Conservation (phyloP, 306 rosid species). For the Begonia peltatifolia region DNA sequence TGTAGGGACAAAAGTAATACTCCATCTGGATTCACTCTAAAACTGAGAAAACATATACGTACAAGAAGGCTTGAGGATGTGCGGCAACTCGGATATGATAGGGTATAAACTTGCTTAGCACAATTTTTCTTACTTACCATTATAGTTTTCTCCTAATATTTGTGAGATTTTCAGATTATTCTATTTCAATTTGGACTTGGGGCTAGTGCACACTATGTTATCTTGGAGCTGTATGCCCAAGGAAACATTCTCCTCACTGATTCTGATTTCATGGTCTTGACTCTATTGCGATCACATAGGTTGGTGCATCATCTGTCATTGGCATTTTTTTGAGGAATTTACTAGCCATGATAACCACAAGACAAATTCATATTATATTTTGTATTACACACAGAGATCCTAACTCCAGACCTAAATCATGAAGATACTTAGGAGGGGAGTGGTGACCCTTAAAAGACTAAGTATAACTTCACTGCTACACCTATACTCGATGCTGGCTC, state of each 20-base stretch:
- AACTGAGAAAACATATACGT: slow-evolving; percentile 84
- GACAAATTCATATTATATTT: no score
- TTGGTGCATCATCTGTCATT: slow-evolving; percentile 6
- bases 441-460: no score
- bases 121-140: neutral
- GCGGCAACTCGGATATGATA: slow-evolving; percentile 94
- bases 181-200: slow-evolving; percentile 96
- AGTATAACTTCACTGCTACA: no score
- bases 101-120: slow-evolving; percentile 31
- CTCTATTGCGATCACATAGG: slow-evolving; percentile 99
- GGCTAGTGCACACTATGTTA: slow-evolving; percentile 70
- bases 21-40: slow-evolving; percentile 94
- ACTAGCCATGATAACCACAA: no score
- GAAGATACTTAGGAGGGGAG: no score
- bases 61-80: slow-evolving; percentile 96
- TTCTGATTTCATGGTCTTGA: slow-evolving; percentile 69
- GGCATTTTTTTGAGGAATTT: no score
- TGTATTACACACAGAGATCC: no score
- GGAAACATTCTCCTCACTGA: slow-evolving; percentile 86
- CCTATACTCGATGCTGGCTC: no score
- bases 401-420: no score
- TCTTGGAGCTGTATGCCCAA: slow-evolving; percentile 89
- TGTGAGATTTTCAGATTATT: slow-evolving; percentile 43
- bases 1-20: slow-evolving; percentile 84
- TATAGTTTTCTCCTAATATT: neutral